phyloP scores from a whole-genome alignment of 495 filamentous ascomycete genomes.

The Daldinia vernicosa region DNA sequence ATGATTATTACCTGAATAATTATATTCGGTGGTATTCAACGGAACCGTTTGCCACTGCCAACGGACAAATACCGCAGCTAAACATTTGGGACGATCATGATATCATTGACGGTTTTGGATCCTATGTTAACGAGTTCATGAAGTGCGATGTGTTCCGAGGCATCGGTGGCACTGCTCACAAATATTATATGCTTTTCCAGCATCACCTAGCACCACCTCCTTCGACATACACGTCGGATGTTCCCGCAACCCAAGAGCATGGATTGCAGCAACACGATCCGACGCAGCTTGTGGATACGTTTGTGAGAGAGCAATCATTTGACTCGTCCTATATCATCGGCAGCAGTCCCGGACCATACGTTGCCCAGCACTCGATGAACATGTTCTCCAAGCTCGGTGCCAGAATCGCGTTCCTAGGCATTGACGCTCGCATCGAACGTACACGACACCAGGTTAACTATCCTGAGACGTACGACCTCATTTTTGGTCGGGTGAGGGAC shows the following conservation, averaged over 20 bases:
- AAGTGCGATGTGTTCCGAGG: slow-evolving; percentile 88
- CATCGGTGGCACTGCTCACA: slow-evolving; percentile 85
- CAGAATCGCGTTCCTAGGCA: slow-evolving; percentile 82
- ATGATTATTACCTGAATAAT: slow-evolving; percentile 90
- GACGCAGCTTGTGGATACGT: slow-evolving; percentile 72
- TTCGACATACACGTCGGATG: slow-evolving; percentile 79
- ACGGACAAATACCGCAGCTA: slow-evolving; percentile 87
- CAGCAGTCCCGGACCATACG: slow-evolving; percentile 76
- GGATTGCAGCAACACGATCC: slow-evolving; percentile 65
- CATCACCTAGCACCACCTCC: slow-evolving; percentile 85
- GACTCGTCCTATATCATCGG: slow-evolving; percentile 86
- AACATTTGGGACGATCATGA: slow-evolving; percentile 97
- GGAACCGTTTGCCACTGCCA: slow-evolving; percentile 83
- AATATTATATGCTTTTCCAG: slow-evolving; percentile 95
- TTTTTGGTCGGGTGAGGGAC: slow-evolving; percentile 73
- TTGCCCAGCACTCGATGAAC: slow-evolving; percentile 79
- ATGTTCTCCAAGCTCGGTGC: slow-evolving; percentile 87
- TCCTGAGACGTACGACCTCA: slow-evolving; percentile 83
- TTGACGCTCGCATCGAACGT: slow-evolving; percentile 91
- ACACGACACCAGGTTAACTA: slow-evolving; percentile 93
- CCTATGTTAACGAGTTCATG: slow-evolving; percentile 95
- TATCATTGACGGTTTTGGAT: slow-evolving; percentile 93
- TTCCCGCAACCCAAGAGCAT: slow-evolving; percentile 34
- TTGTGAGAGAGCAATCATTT: slow-evolving; percentile 64
- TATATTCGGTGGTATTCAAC: slow-evolving; percentile 87